These are phyloP conservation scores for Calonectria henricotiae DNA, from an alignment of 2,329 filamentous ascomycete species.

Conservation along the genomic window DNA sequence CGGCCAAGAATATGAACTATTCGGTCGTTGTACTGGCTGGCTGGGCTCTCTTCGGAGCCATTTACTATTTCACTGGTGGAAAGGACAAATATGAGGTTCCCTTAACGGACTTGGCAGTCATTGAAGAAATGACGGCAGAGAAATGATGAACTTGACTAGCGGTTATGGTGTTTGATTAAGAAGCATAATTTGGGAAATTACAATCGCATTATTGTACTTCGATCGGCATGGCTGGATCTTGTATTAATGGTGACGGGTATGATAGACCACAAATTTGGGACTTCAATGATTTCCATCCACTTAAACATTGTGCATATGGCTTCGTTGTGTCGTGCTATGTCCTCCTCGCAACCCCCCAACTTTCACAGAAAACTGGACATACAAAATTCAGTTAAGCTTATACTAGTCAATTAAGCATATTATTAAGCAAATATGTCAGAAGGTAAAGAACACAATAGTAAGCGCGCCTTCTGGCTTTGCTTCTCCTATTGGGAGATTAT, in stretches of 20 bases:
- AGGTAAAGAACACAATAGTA: too few relatives aligned
- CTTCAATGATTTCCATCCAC: background rate
- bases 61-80: constrained; percentile 55
- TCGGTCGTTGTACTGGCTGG: constrained; percentile 61
- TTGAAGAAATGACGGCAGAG: background rate
- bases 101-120: constrained; percentile 26
- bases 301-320: background rate
- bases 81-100: constrained; percentile 53
- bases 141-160: constrained; percentile 9
- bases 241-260: constrained; percentile 13
- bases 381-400: background rate
- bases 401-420: background rate
- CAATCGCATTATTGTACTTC: too few relatives aligned
- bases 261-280: background rate
- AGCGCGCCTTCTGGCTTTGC: too few relatives aligned
- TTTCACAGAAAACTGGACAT: background rate
- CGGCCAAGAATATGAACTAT: constrained; percentile 65
- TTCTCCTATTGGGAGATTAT: too few relatives aligned
- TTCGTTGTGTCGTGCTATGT: background rate
- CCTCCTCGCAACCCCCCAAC: background rate
- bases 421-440: too few relatives aligned
- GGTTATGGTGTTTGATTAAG: background rate
- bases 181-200: background rate
- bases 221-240: constrained; percentile 1
- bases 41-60: constrained; percentile 57